Evolutionary conservation across 208 protist species (phyloP).

Genomic region (Crithidia expoeki): DNA sequence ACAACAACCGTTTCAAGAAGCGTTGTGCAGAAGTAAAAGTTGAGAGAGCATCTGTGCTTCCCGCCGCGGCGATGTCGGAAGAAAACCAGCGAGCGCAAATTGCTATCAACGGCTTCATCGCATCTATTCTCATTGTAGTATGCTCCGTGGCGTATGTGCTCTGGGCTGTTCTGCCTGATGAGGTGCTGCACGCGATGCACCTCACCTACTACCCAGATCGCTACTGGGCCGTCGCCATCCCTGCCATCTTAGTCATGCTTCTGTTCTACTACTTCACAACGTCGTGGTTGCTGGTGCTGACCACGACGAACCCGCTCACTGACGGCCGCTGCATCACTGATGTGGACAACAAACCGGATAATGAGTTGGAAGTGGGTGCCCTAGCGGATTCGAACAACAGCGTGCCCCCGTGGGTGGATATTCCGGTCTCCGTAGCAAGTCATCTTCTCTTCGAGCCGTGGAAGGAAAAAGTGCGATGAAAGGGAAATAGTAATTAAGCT

Average conservation of each 20-base stretch:
- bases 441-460: constrained; percentile 84
- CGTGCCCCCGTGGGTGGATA: constrained; percentile 83
- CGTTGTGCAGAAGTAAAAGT: too few relatives aligned
- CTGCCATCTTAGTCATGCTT: constrained; percentile 80
- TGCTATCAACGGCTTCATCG: constrained; percentile 91
- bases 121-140: constrained; percentile 63
- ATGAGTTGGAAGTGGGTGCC: constrained; percentile 51
- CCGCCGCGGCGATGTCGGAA: constrained; percentile 12
- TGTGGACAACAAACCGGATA: constrained; percentile 61
- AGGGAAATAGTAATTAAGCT: too few relatives aligned
- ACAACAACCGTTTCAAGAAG: too few relatives aligned
- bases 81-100: constrained; percentile 50
- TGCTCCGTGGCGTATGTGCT: constrained; percentile 69
- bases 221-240: constrained; percentile 91
- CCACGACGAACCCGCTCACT: constrained; percentile 76
- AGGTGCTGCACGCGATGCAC: constrained; percentile 60
- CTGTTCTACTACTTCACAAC: constrained; percentile 74
- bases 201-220: constrained; percentile 90
- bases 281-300: constrained; percentile 63
- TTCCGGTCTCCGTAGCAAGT: constrained; percentile 80
- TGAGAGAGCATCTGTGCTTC: not conserved
- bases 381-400: constrained; percentile 55
- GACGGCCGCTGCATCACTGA: constrained; percentile 80
- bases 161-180: constrained; percentile 73
- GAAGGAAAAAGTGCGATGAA: constrained; percentile 48